These are phyloP conservation scores for Solanum chilense DNA, from an alignment of 257 asterid species.

Conservation along the genomic window DNA sequence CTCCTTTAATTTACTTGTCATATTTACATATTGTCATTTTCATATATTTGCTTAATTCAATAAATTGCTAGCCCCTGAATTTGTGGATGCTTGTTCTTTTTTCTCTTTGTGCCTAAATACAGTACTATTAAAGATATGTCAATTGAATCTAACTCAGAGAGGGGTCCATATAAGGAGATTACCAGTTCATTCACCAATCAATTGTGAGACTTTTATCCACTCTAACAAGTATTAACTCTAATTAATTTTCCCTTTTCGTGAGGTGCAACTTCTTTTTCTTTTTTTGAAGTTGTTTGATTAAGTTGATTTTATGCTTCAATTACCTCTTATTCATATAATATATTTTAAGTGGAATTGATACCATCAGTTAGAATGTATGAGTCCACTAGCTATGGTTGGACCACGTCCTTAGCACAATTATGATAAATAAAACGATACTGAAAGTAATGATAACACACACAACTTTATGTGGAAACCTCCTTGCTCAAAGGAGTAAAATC, in stretches of 20 bases:
- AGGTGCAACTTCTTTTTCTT: background rate
- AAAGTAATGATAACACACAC: no score
- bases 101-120: background rate
- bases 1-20: background rate
- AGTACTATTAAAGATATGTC: background rate
- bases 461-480: no score
- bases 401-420: no score
- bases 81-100: background rate
- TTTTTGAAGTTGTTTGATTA: background rate
- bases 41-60: background rate
- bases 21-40: background rate
- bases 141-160: background rate
- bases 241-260: background rate
- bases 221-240: background rate
- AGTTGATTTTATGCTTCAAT: background rate
- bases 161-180: background rate
- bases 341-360: background rate
- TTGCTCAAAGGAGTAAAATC: no score
- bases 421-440: no score
- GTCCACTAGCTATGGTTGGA: no score
- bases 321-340: background rate
- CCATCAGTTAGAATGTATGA: no score
- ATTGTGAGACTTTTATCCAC: background rate
- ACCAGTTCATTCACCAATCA: fast-evolving
- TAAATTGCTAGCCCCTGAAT: background rate